Evolutionary conservation across 2,329 filamentous ascomycete species (phyloP).

Genomic region (Trichophyton rubrum): DNA sequence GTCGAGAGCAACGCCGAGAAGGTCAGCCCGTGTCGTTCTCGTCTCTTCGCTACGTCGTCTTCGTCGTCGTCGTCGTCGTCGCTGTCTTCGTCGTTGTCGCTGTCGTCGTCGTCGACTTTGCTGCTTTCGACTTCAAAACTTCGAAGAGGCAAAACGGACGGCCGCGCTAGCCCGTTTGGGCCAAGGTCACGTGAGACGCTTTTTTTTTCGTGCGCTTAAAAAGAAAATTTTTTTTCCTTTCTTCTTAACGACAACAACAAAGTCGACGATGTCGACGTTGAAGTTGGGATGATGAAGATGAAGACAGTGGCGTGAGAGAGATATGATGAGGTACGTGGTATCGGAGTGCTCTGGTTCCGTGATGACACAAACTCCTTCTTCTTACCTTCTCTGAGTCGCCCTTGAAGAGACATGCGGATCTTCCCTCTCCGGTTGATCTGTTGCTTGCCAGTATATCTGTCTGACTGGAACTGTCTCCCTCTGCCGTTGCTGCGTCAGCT

Average conservation of each 20-base stretch:
- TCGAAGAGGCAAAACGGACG: background rate
- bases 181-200: background rate
- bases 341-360: background rate
- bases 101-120: too few species aligned
- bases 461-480: conserved; percentile 35
- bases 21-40: background rate
- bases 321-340: background rate
- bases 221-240: conserved; percentile 9
- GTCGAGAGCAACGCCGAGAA: background rate
- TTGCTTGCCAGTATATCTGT: conserved; percentile 62
- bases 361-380: conserved; percentile 41
- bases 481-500: background rate
- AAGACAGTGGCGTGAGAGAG: background rate
- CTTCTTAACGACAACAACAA: conserved; percentile 33
- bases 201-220: conserved; percentile 1
- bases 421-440: conserved; percentile 51
- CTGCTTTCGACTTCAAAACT: background rate
- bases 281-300: background rate
- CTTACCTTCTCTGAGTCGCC: conserved; percentile 48
- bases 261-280: conserved; percentile 28
- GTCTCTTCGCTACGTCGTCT: background rate
- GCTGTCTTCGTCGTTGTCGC: background rate
- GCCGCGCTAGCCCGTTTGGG: background rate
- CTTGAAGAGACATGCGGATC: conserved; percentile 52
- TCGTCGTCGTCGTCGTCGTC: background rate